Evolutionary conservation across 208 protist species (phyloP), one percentile per base, ranked within the genome.

Genomic region (Novymonas esmeraldas): DNA sequence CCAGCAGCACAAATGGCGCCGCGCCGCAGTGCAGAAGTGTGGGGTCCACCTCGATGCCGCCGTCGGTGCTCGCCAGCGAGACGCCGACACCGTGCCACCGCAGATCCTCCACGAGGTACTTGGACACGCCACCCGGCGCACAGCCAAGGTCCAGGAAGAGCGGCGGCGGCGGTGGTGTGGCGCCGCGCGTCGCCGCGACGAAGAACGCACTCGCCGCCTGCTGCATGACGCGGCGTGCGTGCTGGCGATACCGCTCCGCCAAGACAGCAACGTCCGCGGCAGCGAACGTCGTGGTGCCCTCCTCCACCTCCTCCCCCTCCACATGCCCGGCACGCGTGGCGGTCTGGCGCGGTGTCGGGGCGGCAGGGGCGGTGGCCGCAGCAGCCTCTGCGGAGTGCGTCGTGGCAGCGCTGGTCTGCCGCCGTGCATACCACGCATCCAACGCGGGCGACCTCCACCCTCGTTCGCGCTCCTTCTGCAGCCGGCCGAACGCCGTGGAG

Each of bases 121-220:
- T 87, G 13, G 85, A 87, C 22, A 94, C 79, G 0, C 89, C 89
- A 11, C 89, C 89, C 0, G 89, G 89, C 0, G 89, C 85, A 48
- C 74, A 83, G 18, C 89, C 89, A 38, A 94, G 59, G 44, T 94
- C 89, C 28, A 94, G 67, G 62, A 94, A 94, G 4, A 75, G 75
- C 46, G 63, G 70, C 7, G 65, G 7, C 38, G 28, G 45, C 20
- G 44, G 13, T 6, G 46, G 34, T 6, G 42, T 9, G 6, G 18
- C 6, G 20, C 0, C 29, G 11, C n/a, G 22, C 16, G 26, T 6
- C 6, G 4, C 20, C 7, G 38, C 42, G 4, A 14, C 36, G 28
- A 79, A 79, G 57, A 70, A 63, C 38, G 52, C 26, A 28, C 49
- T n/a, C 3, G 79, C 54, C 16, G 84, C 64, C 11, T 63, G 66